Evolutionary conservation across 129 eudicot genomes (phyloP), one percentile per base, ranked within the genome.

Genomic region (Artemisia tridentata): DNA sequence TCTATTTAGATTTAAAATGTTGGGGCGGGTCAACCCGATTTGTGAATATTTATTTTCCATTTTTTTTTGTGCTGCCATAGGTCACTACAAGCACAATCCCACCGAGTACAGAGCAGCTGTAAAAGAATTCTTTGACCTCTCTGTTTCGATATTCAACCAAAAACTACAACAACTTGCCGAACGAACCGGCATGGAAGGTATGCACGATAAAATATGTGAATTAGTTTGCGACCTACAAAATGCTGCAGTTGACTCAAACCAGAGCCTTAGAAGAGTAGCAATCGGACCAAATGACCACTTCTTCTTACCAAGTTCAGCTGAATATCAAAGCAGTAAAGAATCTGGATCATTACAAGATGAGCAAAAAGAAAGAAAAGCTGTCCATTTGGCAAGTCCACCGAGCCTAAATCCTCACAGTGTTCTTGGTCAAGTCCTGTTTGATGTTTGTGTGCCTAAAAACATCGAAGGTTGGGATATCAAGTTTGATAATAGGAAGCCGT

Each of bases 391-490:
- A 21, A 73, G 77, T 58, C 84, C 83, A 9, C 86, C 88, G 0
- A 73, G 84, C 53, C 72, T 87, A 38, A 87, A 58, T 49, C 88
- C 91, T 1, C 90, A 91, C 50, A 82, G 84, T 65, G 89, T 91
- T 61, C 95, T 91, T 63, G 97, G 97, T 5, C 80, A 87, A 75
- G 66, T 85, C 9, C 85, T 91, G 11, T 91, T 87, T 17, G 97
- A 91, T 71, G 91, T 72, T 0, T 92, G 98, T 85, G 96, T 92
- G 21, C 98, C 98, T 7, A 89, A 85, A 65, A 92, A 89, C 31
- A 81, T 88, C 12, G 98, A 92, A 75, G 96, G 96, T 38, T 92
- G 98, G 98, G 98, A 92, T 65, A 85, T 92, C 15, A 88, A 87
- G 70, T 88, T 86, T 63, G 82, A 88, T 69, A 88, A 86, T 45